Evolutionary conservation across 164 flowering plant genomes (phyloP), one percentile per base, ranked within the genome.

Genomic region (Sextonia rubra): DNA sequence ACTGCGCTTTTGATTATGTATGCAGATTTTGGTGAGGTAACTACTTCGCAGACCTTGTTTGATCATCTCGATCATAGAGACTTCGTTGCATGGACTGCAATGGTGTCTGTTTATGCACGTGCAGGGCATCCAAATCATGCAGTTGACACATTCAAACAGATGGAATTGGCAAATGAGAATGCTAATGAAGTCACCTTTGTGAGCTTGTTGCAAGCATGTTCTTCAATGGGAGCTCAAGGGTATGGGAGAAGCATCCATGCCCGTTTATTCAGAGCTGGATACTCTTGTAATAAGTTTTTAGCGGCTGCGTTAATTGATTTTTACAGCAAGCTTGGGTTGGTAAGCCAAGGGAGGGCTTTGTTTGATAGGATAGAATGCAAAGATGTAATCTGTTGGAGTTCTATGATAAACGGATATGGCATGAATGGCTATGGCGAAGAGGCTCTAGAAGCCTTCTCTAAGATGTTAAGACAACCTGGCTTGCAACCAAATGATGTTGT

Each of bases 381-480:
- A 69, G 92, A 90, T 77, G 76, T 88, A 17, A 78, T 87, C 14
- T 85, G 85, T 75, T 88, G 92, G 92, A 85, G 89, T 78, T 84
- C 91, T 20, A 81, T 88, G 87, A 88, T 90, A 61, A 85, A 85
- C 63, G 91, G 91, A 20, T 88, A 82, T 67, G 89, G 86, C 22
- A 64, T 86, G 70, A 88, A 90, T 71, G 91, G 91, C n/a, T 80
- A 66, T 69, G 91, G 90, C 22, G 49, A 47, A 29, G 84, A 83
- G 76, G 90, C 91, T 74, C 82, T 86, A 30, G 66, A 81, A 48
- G 77, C 86, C 60, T 88, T 89, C 74, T 70, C 75, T 25, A 71
- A 82, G 60, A 85, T 89, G 94, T 74, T 89, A 75, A 18, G 4
- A 52, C 63, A 66, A 37, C 74, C 44, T 61, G 90, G 89, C 26